Conservation (phyloP, 2,329 filamentous ascomycete species). For the Fusarium continuum region DNA sequence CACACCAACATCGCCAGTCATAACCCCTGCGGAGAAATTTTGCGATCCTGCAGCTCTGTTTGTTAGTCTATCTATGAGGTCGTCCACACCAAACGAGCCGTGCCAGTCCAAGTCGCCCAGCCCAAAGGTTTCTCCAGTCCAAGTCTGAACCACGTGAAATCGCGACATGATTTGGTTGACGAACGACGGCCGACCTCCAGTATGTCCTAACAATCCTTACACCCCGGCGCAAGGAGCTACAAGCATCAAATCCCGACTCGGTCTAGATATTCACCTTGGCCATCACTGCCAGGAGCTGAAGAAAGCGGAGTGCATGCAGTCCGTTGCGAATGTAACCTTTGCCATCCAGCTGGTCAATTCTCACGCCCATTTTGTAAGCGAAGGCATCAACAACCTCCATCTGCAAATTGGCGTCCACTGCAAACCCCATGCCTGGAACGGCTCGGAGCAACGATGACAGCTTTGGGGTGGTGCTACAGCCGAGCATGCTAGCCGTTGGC, state of each 20-base stretch:
- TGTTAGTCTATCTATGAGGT: conserved; percentile 4
- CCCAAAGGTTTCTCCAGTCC: conserved; percentile 11
- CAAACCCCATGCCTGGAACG: not conserved
- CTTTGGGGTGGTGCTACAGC: conserved; percentile 20
- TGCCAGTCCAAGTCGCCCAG: conserved; percentile 16
- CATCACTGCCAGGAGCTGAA: conserved; percentile 3
- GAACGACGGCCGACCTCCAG: conserved; percentile 7
- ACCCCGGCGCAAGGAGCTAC: conserved; percentile 15
- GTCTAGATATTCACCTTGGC: conserved; percentile 8
- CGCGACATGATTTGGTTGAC: conserved; percentile 10
- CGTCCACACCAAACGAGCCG: conserved; percentile 23
- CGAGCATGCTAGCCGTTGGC: conserved; percentile 20
- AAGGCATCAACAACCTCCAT: conserved; percentile 3
- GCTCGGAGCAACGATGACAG: conserved; percentile 19
- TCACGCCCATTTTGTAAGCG: conserved; percentile 2
- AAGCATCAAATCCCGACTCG: conserved; percentile 16
- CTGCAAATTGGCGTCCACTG: not conserved
- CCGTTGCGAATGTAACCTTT: conserved; percentile 24
- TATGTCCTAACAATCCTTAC: conserved; percentile 8
- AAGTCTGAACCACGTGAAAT: conserved; percentile 14
- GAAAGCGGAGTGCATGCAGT: conserved; percentile 14
- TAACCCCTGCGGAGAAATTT: conserved; percentile 9
- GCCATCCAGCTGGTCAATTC: conserved; percentile 13
- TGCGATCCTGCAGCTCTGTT: conserved; percentile 28
- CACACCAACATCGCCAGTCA: conserved; percentile 20